Evolutionary conservation across 169 alveolate species (phyloP).

Genomic region (Cryptosporidium tyzzeri): DNA sequence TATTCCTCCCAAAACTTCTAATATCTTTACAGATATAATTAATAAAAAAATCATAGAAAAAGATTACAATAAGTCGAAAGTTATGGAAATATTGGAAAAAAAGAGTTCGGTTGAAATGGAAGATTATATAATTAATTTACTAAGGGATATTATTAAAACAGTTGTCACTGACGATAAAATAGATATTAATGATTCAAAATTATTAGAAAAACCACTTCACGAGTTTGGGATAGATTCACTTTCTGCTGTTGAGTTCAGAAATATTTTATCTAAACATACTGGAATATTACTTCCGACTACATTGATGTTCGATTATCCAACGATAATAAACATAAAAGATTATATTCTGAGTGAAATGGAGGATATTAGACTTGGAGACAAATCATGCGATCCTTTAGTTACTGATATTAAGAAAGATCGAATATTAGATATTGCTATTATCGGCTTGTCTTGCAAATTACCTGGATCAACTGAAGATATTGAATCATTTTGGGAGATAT

Average conservation of each 20-base stretch:
- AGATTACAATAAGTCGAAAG: not conserved
- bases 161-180: conserved; percentile 10
- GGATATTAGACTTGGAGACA: not conserved
- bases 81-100: not conserved
- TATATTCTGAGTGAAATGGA: not conserved
- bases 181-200: not conserved
- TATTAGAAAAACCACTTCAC: conserved; percentile 68
- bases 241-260: conserved; percentile 81
- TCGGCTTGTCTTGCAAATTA: conserved; percentile 79
- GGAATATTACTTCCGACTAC: conserved; percentile 79
- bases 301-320: conserved; percentile 78
- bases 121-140: conserved; percentile 18
- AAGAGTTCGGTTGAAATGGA: conserved; percentile 9
- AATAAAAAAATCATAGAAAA: not conserved
- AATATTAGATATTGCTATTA: conserved; percentile 74
- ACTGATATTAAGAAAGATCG: not conserved
- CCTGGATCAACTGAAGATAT: conserved; percentile 75
- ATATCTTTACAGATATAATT: conserved; percentile 15
- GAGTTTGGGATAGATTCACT: conserved; percentile 80
- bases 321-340: conserved; percentile 50
- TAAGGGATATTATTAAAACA: conserved; percentile 32
- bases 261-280: conserved; percentile 73
- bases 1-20: conserved; percentile 22
- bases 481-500: conserved; percentile 70
- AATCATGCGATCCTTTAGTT: not conserved